Evolutionary conservation across 495 filamentous ascomycete species (phyloP), one percentile per base, ranked within the genome.

Genomic region (Hypoxylon cercidicola): DNA sequence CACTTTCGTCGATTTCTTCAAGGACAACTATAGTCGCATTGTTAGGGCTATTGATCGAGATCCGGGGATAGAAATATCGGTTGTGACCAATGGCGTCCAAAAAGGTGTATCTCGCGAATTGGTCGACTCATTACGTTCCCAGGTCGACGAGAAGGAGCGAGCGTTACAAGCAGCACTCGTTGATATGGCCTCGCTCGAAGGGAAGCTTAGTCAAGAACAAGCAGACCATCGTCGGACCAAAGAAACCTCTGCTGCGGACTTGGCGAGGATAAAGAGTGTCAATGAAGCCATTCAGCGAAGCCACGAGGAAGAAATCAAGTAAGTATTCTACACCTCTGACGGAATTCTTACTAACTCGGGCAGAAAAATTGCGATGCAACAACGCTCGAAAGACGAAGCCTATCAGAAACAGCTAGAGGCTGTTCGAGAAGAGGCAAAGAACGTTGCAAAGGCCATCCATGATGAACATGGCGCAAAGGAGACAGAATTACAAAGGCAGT

Each of bases 1-100:
- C 40, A 85, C 87, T 0, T 98, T 98, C 73, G 87, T 98, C 37
- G 93, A 97, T 60, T 97, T 98, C 72, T 83, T 97, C 61, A 97
- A 97, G 72, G 93, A 97, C 68, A 95, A 97, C 72, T 99, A 93
- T 72, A 93, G 89, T 61, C 90, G 93, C 28, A 78, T 97, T 52
- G 79, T 89, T 16, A 86, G 93, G 53, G 91, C 94, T 16, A 91
- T 99, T 69, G 95, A 99, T 74, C 89, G 93, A 48, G 93, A 97
- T 60, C 95, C 95, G 4, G 92, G 87, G 8, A 78, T 93, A 37
- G 95, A 99, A 71, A 86, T 94, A 19, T 88, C 89, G 0, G 83
- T 94, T 35, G 77, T 93, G 50, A 83, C 87, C 41, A 92, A 93
- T 75, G 91, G 91, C 0, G 81, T 92, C 21, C 86, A 92, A 70